Evolutionary conservation across 176 grass and related monocot species (phyloP).

Genomic region (Puccinellia tenuiflora): DNA sequence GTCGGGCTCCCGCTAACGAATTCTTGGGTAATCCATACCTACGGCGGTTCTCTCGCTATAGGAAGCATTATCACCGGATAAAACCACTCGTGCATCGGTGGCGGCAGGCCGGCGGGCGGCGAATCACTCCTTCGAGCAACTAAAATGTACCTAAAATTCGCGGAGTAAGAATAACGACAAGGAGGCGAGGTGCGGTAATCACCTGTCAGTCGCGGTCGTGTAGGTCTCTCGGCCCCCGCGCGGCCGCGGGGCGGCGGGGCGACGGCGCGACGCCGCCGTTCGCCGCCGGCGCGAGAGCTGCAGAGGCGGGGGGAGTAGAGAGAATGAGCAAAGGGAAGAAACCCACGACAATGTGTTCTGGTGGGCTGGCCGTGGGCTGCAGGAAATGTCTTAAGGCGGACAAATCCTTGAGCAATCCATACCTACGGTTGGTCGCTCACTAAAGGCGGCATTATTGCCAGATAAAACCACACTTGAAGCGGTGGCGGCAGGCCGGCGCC

Average conservation of each 20-base stretch:
- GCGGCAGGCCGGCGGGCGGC: neutral
- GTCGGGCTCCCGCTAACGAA: neutral
- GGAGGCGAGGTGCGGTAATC: neutral
- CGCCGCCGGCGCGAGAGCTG: neutral
- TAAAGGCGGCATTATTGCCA: neutral
- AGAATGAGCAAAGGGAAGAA: neutral
- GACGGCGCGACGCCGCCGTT: constrained; percentile 1
- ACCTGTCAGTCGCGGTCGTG: neutral
- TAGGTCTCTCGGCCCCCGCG: neutral
- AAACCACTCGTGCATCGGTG: neutral
- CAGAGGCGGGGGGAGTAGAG: neutral
- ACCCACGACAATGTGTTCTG: neutral
- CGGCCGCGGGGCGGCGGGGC: neutral
- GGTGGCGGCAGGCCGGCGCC: neutral
- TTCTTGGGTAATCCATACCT: neutral
- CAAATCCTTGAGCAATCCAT: neutral
- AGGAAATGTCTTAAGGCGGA: too few species aligned
- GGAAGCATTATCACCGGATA: too few species aligned
- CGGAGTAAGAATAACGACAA: neutral
- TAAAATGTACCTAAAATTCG: neutral
- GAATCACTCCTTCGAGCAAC: neutral
- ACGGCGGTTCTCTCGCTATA: neutral
- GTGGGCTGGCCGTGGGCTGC: neutral
- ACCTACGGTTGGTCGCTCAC: neutral
- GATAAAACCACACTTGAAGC: neutral